Evolutionary conservation across 352 stramenopile species (phyloP).

Genomic region (Plasmopara muralis): DNA sequence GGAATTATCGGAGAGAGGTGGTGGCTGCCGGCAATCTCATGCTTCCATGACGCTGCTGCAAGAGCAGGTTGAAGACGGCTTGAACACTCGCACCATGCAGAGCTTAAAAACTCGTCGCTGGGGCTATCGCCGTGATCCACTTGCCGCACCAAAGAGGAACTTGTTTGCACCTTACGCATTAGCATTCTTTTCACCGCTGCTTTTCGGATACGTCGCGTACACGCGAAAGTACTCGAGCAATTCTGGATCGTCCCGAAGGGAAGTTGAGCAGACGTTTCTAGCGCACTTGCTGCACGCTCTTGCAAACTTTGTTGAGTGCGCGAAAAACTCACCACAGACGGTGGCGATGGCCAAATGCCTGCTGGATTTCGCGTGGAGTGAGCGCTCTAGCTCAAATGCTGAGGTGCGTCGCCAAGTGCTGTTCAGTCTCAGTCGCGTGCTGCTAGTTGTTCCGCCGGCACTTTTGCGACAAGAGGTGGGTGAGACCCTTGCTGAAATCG

Average conservation of each 20-base stretch:
- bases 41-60: constrained; percentile 36
- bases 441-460: constrained; percentile 52
- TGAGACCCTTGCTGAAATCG: constrained; percentile 35
- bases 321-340: constrained; percentile 46
- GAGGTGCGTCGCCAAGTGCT: constrained; percentile 67
- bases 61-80: constrained; percentile 24
- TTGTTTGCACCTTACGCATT: constrained; percentile 54
- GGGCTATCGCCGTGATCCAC: constrained; percentile 55
- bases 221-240: constrained; percentile 24
- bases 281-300: constrained; percentile 65
- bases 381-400: constrained; percentile 36
- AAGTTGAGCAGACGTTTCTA: constrained; percentile 64
- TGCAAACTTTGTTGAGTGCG: constrained; percentile 60
- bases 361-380: constrained; percentile 60
- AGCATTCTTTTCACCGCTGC: constrained; percentile 65
- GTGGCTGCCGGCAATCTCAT: constrained; percentile 4
- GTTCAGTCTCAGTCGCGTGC: constrained; percentile 61
- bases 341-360: constrained; percentile 65
- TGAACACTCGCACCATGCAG: constrained; percentile 40
- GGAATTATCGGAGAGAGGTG: constrained; percentile 55
- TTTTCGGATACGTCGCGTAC: constrained; percentile 70
- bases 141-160: constrained; percentile 45
- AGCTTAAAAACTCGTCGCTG: constrained; percentile 60
- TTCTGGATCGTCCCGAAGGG: constrained; percentile 24
- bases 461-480: constrained; percentile 52